Evolutionary conservation across 345 rosid genomes (phyloP), one percentile per base, ranked within the genome.

Genomic region (Lepidium didymum): DNA sequence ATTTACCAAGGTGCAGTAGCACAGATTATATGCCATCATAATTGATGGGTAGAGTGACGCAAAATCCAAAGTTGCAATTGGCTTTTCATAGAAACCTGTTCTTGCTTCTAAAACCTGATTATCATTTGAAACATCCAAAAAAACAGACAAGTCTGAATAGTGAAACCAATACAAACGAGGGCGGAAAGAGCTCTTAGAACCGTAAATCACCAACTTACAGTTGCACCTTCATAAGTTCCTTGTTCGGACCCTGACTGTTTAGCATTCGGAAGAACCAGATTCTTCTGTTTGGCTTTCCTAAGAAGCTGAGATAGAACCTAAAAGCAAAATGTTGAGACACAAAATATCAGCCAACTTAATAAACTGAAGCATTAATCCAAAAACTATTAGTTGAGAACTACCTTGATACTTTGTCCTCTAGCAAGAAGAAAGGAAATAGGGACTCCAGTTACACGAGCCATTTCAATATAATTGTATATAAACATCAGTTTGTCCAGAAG

Each of bases 371-470:
- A 19, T 38, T 55, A n/a, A 47, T 49, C 70, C 14, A 61, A 3
- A 44, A 67, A 37, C 15, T 44, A 68, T 54, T 31, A 52, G 58
- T 45, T 37, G 38, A 53, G 57, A 45, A 46, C 29, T 61, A 85
- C 98, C 96, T 94, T 94, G 68, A 94, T 94, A 78, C 96, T 91
- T 81, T 94, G 97, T 49, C 99, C 99, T 81, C 96, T 89, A 25
- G 99, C 86, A 77, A 94, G 99, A 73, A 94, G 97, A 78, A 87
- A 94, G 53, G 96, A 91, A 41, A 94, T 72, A 11, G 99, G 99
- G 16, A 94, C 99, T n/a, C 99, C 99, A 35, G 97, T 91, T 68
- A 91, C 99, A 81, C 97, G 96, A 68, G 99, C 99, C 99, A 94
- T 94, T 82, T 94, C 99, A 38, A 94, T 92, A 82, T 94, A 90